These are phyloP conservation scores for Lithocarpus polystachyus DNA, from an alignment of 306 rosid species.

Conservation along the genomic window DNA sequence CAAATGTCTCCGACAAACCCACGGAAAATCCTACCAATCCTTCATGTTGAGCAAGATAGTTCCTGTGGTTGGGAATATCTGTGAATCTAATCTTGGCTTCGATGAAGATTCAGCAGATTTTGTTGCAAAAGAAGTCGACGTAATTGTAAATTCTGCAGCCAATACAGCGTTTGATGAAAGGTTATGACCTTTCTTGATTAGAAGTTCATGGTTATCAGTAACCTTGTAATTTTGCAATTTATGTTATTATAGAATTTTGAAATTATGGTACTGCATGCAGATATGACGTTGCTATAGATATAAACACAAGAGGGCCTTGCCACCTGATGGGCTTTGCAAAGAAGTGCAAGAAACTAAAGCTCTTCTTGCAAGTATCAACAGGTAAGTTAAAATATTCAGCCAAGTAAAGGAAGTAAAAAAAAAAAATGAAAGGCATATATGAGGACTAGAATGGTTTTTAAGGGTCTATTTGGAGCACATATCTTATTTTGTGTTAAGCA, in stretches of 20 bases:
- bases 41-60: conserved; percentile 86
- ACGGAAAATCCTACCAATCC: conserved; percentile 76
- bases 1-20: conserved; percentile 66
- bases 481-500: not conserved
- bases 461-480: not conserved
- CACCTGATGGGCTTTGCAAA: conserved; percentile 76
- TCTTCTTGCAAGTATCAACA: conserved; percentile 91
- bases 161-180: conserved; percentile 95
- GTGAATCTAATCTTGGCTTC: conserved; percentile 76
- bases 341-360: conserved; percentile 79
- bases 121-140: conserved; percentile 74
- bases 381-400: conserved; percentile 33
- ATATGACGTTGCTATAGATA: conserved; percentile 79
- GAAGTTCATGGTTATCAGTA: not conserved
- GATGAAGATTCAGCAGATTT: conserved; percentile 40
- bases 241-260: conserved; percentile 2
- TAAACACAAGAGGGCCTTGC: conserved; percentile 87
- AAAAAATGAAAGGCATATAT: too few relatives aligned
- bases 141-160: conserved; percentile 91
- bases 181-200: conserved; percentile 24
- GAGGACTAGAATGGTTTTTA: not conserved
- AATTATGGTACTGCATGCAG: conserved; percentile 32
- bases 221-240: conserved; percentile 8
- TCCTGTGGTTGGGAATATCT: conserved; percentile 78
- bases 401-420: not conserved